Base-by-base conservation (phyloP, 2,329 filamentous ascomycete species). In the Colletotrichum sp. region DNA sequence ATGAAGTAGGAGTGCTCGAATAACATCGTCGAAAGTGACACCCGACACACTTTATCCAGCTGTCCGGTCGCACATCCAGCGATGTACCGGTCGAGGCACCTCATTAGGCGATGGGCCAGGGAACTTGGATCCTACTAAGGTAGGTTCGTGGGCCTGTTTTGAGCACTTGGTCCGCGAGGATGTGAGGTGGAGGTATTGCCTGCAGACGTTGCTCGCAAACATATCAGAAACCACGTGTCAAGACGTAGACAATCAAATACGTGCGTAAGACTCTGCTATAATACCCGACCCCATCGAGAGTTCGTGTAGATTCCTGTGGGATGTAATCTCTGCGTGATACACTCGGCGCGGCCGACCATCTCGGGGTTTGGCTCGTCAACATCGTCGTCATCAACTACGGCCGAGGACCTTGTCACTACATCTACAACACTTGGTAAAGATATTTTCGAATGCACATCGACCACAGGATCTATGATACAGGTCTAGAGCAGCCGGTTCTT, bases 351-450 rank as follows among this genome's bases (percentile, higher is more conserved):
- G 38, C 38, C 9, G 5, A 43, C 16, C 38, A n/a, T 43, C 8
- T n/a, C 38, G 18, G 38, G 5, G 18, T n/a, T 11, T 13, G n/a
- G 43, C 21, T 51, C 43, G 43, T n/a, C n/a, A 8, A 24, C 13
- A 21, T 51, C n/a, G 8, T 13, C 4, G 0, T 1, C 43, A 51
- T 51, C n/a, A 2, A 2, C n/a, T 4, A 13, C n/a, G 21, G 4
- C 43, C 13, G 11, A 51, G n/a, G 2, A 51, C n/a, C n/a, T 13
- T 51, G n/a, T 12, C 43, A 51, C 5, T 13, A 51, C 12, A 51
- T 51, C 18, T 13, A 21, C 11, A 2, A 24, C 43, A 21, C n/a
- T 24, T 51, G 3, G 11, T 47, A 3, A 47, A 47, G 4, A 21
- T n/a, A 51, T 13, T n/a, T 24, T 51, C 43, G n/a, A 51, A 51